phyloP scores from a whole-genome alignment of 306 rosid genomes.

The Rosa persica region DNA sequence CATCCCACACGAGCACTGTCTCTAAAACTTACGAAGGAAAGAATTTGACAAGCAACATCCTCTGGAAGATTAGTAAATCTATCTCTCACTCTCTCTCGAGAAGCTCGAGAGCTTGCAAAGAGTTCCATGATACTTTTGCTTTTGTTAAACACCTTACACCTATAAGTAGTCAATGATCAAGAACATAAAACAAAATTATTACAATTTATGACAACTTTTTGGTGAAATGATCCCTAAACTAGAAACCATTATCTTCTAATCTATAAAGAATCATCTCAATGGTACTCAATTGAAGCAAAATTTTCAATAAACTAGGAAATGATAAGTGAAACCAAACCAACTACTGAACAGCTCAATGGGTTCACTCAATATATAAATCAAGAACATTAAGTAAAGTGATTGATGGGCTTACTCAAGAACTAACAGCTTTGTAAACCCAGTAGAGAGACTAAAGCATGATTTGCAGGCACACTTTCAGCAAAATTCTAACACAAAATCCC shows the following conservation, averaged over 20 bases:
- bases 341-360: background rate
- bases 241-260: background rate
- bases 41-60: background rate
- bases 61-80: background rate
- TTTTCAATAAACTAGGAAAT: background rate
- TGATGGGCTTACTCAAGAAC: background rate
- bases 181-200: background rate
- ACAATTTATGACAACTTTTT: background rate
- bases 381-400: background rate
- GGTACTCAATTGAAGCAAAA: background rate
- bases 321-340: background rate
- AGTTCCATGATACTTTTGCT: background rate
- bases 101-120: background rate
- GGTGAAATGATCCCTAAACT: background rate
- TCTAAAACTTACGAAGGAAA: background rate
- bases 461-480: background rate
- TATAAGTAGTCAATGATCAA: background rate
- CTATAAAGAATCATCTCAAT: background rate
- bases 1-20: background rate
- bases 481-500: background rate
- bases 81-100: background rate
- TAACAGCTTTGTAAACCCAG: background rate
- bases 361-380: background rate
- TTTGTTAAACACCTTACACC: background rate
- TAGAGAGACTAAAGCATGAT: background rate